Conservation (phyloP, 2,329 filamentous ascomycete species). For the Claviceps capensis region DNA sequence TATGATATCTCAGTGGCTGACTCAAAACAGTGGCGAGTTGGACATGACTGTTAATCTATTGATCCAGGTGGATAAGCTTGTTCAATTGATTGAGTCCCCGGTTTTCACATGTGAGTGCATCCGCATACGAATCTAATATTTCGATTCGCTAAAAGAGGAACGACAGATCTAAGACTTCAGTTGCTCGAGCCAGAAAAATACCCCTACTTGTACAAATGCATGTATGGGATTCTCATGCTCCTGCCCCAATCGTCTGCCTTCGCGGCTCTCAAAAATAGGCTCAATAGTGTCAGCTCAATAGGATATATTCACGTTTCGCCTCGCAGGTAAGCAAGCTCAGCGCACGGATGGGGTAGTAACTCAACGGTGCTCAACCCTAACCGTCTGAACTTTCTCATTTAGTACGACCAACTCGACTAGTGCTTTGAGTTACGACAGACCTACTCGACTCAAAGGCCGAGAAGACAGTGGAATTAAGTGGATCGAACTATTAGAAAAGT, state of each 20-base stretch:
- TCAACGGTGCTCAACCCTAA: background rate
- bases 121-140: background rate
- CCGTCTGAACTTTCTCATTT: conserved; percentile 5
- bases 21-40: conserved; percentile 60
- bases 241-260: conserved; percentile 97
- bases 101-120: conserved; percentile 77
- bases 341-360: too few relatives aligned
- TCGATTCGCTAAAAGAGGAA: background rate
- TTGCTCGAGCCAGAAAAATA: conserved; percentile 90
- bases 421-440: conserved; percentile 51
- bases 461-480: conserved; percentile 81
- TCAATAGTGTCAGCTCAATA: conserved; percentile 95
- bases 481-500: conserved; percentile 89
- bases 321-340: conserved; percentile 49
- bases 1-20: conserved; percentile 3
- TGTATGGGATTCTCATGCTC: conserved; percentile 94
- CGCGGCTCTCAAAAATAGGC: conserved; percentile 85
- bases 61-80: conserved; percentile 96
- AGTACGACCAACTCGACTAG: conserved; percentile 34
- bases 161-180: conserved; percentile 75
- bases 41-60: conserved; percentile 99
- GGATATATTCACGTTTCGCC: conserved; percentile 79
- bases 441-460: conserved; percentile 65
- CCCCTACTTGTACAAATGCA: conserved; percentile 91
- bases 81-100: conserved; percentile 90